A percentile compares a stretch with the other conserved stretches of the same genome.
These are phyloP conservation scores for Lycium barbarum DNA, from an alignment of 257 asterid genomes.

Conservation along the genomic window DNA sequence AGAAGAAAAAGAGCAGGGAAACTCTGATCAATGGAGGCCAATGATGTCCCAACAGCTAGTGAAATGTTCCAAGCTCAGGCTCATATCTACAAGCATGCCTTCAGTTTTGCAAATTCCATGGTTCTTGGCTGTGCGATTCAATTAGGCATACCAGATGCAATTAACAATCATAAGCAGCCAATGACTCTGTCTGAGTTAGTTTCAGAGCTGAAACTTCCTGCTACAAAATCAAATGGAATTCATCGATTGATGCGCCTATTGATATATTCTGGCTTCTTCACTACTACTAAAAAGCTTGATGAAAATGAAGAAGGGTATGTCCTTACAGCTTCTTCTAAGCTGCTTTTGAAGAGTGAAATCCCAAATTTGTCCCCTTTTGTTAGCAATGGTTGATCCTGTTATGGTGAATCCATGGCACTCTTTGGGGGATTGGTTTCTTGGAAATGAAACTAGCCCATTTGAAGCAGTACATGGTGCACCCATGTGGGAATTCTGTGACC, in stretches of 20 bases:
- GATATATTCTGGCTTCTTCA: conserved; percentile 33
- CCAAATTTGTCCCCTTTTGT: conserved; percentile 26
- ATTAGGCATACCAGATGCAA: conserved; percentile 34
- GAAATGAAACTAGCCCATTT: conserved; percentile 31
- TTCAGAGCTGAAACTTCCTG: conserved; percentile 20
- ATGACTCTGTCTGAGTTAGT: conserved; percentile 32
- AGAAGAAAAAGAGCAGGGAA: neutral
- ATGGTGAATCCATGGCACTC: conserved; percentile 33
- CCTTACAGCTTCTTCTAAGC: conserved; percentile 36
- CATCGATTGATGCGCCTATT: conserved; percentile 37
- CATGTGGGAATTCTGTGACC: conserved; percentile 30
- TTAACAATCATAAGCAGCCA: conserved; percentile 38
- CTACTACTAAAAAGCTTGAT: conserved; percentile 9
- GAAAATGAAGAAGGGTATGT: conserved; percentile 33
- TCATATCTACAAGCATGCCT: conserved; percentile 38
- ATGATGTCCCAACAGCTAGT: neutral
- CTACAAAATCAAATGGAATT: conserved; percentile 31
- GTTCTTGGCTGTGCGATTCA: conserved; percentile 37
- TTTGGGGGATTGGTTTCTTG: conserved; percentile 37
- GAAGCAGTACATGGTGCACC: conserved; percentile 25
- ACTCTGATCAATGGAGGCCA: neutral
- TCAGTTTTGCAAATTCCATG: conserved; percentile 41
- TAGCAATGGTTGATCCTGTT: neutral
- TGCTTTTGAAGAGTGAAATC: conserved; percentile 24
- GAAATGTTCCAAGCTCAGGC: conserved; percentile 37